Evolutionary conservation across 2,329 filamentous ascomycete genomes (phyloP), one percentile per base, ranked within the genome.

Genomic region (Macrophomina phaseolina): DNA sequence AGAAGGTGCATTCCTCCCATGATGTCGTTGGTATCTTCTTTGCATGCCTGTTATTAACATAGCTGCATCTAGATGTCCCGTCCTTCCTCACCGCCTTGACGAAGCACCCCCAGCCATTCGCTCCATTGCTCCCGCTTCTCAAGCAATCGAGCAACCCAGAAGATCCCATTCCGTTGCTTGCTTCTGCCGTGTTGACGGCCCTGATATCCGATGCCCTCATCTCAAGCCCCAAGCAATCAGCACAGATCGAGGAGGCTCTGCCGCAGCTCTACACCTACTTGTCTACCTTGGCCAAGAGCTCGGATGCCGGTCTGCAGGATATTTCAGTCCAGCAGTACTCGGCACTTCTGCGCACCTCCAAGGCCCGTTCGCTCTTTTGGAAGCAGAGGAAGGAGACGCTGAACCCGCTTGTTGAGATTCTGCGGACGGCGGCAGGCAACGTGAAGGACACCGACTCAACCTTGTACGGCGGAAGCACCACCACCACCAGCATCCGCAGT

Each of bases 311-410:
- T 46, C 85, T 97, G 66, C 95, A 99, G 80, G 95, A 99, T 76
- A 97, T 98, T 75, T 94, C 93, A 32, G 93, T 98, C 12, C 92
- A 95, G 75, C 89, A 94, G 76, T 96, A 94, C 80, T 97, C 95
- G 42, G 86, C 91, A 23, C 84, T 99, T 38, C 84, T 99, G 38
- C 90, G 93, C 68, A 92, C 89, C 46, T 87, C 84, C 68, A 87
- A 87, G 67, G 88, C 93, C 3, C 87, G 95, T 70, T 85, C 90
- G 71, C 85, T 95, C 66, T 98, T 98, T 81, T 99, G 95, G 95
- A 87, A 91, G 70, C 92, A 97, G 79, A 87, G 92, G 73, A 89
- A 89, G 76, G 92, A 97, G 81, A 97, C 94, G 0, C 75, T 97
- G 45, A 85, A 85, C 53, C 94, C 95, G 8, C 82, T 98, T 68